Evolutionary conservation across 805 yeast species (phyloP), one percentile per base, ranked within the genome.

Genomic region (Suhomyces sp.): DNA sequence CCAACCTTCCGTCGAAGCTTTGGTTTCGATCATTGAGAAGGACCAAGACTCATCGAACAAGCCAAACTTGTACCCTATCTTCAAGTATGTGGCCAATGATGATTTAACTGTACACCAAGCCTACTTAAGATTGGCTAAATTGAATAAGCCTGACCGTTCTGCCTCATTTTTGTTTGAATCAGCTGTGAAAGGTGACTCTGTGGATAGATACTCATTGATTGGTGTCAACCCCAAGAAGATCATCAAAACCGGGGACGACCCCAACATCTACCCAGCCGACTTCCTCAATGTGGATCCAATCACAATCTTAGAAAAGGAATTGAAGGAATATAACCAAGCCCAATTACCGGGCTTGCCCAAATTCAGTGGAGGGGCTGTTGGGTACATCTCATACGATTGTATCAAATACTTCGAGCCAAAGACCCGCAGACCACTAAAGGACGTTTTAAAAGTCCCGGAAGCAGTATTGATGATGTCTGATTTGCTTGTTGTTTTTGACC

Each of bases 321-420:
- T 93, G 65, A 60, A 67, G 7, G 60, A 69, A 25, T 76, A 74
- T 51, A 75, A 70, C 36, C 88, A 86, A 52, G 87, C 90, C 2
- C 79, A 76, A 48, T 65, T 87, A 33, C 95, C 95, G 0, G 95
- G 95, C 26, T 67, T 90, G 32, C 87, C 96, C 10, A 77, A 74
- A 44, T 66, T 88, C 39, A 81, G 90, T 49, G 98, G 99, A 39
- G 99, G 99, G 44, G 98, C 98, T 5, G 75, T 91, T 36, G 99
- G 99, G 2, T 93, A 88, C 56, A 80, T 93, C 28, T 87, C 97
- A 1, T 93, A 93, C 53, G 99, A 93, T 60, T 93, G 99, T 68
- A 84, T 93, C 53, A 85, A 88, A 57, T 93, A 93, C 62, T 93
- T 93, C 48, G 99, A 93, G 65, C 99, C 99, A 40, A 81, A 74